Evolutionary conservation across 495 filamentous ascomycete genomes (phyloP).

Genomic region (Penicillium soppii): DNA sequence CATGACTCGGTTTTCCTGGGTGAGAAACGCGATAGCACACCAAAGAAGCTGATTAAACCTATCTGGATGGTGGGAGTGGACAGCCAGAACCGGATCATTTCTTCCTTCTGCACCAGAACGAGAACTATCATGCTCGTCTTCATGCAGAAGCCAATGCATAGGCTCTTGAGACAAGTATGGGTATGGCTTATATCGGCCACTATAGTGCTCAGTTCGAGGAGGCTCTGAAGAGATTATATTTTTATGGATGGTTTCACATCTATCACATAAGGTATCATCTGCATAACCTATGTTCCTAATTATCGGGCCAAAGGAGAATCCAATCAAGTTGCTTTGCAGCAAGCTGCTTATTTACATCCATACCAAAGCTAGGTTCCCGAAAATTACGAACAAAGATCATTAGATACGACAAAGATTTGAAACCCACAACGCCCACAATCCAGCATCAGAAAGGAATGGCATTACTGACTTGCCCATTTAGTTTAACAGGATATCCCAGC

Average conservation of each 20-base stretch:
- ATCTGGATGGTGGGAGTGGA: slow-evolving; percentile 32
- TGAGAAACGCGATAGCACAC: slow-evolving; percentile 27
- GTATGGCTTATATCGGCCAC: no score
- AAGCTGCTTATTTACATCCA: no score
- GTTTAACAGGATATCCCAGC: slow-evolving; percentile 54
- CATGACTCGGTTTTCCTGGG: slow-evolving; percentile 38
- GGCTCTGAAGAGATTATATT: no score
- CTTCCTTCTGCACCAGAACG: slow-evolving; percentile 33
- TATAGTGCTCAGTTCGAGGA: no score
- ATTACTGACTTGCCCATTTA: slow-evolving; percentile 53
- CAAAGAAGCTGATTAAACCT: slow-evolving; percentile 29
- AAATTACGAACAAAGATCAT: no score
- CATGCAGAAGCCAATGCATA: neutral
- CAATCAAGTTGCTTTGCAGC: no score
- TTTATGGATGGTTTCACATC: no score
- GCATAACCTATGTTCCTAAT: no score
- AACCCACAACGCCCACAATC: neutral
- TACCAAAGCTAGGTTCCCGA: neutral
- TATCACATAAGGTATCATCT: no score
- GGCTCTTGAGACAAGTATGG: neutral
- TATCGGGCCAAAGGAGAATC: no score
- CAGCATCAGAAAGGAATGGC: slow-evolving; percentile 50
- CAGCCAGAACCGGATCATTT: slow-evolving; percentile 32
- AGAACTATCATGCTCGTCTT: slow-evolving; percentile 26
- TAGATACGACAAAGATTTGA: no score